Evolutionary conservation across 345 rosid genomes (phyloP).

Genomic region (Barbarea vulgaris): DNA sequence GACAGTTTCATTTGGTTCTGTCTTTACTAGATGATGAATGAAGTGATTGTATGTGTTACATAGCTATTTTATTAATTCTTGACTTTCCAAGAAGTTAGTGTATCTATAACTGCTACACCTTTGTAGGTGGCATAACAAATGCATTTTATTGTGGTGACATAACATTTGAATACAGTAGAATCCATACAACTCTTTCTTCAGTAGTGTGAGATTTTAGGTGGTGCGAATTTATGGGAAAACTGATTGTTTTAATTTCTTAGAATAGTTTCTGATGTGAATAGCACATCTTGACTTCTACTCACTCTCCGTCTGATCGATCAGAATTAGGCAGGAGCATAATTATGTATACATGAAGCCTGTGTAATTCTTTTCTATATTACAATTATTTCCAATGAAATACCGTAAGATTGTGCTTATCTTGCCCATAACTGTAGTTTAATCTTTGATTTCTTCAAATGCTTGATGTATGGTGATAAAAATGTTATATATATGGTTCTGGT

Average conservation of each 20-base stretch:
- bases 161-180: background rate
- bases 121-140: constrained; percentile 11
- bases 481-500: constrained; percentile 14
- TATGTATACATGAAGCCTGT: constrained; percentile 21
- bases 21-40: constrained; percentile 22
- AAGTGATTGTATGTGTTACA: constrained; percentile 17
- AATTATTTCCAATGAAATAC: background rate
- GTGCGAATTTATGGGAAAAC: constrained; percentile 15
- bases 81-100: constrained; percentile 13
- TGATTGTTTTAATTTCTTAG: background rate
- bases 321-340: constrained; percentile 14
- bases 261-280: constrained; percentile 3
- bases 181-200: constrained; percentile 7
- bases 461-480: constrained; percentile 20
- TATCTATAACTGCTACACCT: constrained; percentile 11
- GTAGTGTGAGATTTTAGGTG: constrained; percentile 18
- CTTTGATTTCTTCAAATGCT: constrained; percentile 8
- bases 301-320: constrained; percentile 6
- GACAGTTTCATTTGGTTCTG: background rate
- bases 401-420: constrained; percentile 11
- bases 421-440: constrained; percentile 7
- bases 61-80: constrained; percentile 5
- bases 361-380: constrained; percentile 2
- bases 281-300: background rate
- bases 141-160: constrained; percentile 23